These are phyloP conservation scores for Aureobasidium mangrovei DNA, from an alignment of 2,329 filamentous ascomycete species.

Conservation along the genomic window DNA sequence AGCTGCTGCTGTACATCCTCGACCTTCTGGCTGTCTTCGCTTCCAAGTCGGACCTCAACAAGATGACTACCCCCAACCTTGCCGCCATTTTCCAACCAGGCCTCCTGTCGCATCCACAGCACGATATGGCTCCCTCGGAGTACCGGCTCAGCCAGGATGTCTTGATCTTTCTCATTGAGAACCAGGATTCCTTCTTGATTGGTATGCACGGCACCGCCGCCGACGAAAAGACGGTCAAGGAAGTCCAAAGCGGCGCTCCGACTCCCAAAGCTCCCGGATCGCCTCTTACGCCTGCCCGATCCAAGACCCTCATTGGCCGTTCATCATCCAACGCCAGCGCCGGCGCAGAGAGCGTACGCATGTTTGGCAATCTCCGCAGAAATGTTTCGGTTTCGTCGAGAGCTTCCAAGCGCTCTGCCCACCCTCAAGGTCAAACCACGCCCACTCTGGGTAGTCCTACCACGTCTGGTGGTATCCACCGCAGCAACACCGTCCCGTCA, in stretches of 20 bases:
- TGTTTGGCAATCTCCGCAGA: constrained; percentile 68
- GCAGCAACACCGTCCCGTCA: constrained; percentile 89
- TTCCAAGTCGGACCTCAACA: constrained; percentile 90
- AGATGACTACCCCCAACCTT: constrained; percentile 91
- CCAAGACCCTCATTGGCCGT: constrained; percentile 55
- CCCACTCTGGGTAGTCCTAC: constrained; percentile 32
- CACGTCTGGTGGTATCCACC: constrained; percentile 40
- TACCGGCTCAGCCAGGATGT: constrained; percentile 95
- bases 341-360: constrained; percentile 76
- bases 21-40: constrained; percentile 94
- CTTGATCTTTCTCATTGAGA: constrained; percentile 94
- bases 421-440: constrained; percentile 59
- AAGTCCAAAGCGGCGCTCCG: constrained; percentile 59
- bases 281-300: constrained; percentile 31
- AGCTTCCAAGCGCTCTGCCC: constrained; percentile 67
- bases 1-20: constrained; percentile 88
- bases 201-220: constrained; percentile 98
- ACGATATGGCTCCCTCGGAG: constrained; percentile 92
- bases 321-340: constrained; percentile 84
- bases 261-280: constrained; percentile 42
- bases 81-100: constrained; percentile 97
- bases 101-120: constrained; percentile 83
- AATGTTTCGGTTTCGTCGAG: constrained; percentile 92
- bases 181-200: constrained; percentile 96
- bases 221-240: constrained; percentile 66